Evolutionary conservation across 768 basidiomycete genomes (phyloP), one percentile per base, ranked within the genome.

Genomic region (Macrocybe gigantea): DNA sequence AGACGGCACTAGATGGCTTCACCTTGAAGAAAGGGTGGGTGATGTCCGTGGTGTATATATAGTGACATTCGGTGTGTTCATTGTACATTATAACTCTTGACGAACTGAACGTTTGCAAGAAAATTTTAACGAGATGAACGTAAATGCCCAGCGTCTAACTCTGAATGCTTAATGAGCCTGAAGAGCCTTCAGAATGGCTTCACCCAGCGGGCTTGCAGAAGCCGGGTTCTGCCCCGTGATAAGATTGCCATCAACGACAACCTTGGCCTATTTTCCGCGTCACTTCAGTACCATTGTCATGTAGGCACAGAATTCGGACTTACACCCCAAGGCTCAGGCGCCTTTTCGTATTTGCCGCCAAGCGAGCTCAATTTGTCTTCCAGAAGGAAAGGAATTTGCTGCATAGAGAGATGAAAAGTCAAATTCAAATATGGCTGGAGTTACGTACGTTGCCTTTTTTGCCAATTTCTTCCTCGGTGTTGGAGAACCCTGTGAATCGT

Each of bases 11-110:
- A 53, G 82, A 95, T 64, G 86, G 88, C 44, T 96, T 92, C 64
- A 75, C 84, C 36, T 71, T 96, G 57, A 93, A 93, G 69, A 86
- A 85, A 58, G 88, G 80, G 37, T 90, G 87, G 86, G 68, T 78
- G 54, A 91, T 93, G 87, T 74, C 74, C 44, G 89, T 93, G 48
- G 74, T 72, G 38, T 93, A 80, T 67, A 82, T 85, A 44, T 75
- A 58, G 60, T 41, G 33, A 37, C 13, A 37, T 40, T 9, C 13
- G 36, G 45, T 9, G 37, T 52, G 7, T 43, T 47, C 53, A 49
- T 51, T 38, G 50, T 46, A 46, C 48, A 29, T 52, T 50, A 31
- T 51, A 50, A n/a, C 38, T 22, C 22, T 22, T 22, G 22, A 22
- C 22, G 22, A 22, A 22, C 22, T 22, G 22, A 22, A 22, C 22